These are phyloP conservation scores for Xylaria sp. DNA, from an alignment of 2,329 filamentous ascomycete genomes.

Conservation along the genomic window DNA sequence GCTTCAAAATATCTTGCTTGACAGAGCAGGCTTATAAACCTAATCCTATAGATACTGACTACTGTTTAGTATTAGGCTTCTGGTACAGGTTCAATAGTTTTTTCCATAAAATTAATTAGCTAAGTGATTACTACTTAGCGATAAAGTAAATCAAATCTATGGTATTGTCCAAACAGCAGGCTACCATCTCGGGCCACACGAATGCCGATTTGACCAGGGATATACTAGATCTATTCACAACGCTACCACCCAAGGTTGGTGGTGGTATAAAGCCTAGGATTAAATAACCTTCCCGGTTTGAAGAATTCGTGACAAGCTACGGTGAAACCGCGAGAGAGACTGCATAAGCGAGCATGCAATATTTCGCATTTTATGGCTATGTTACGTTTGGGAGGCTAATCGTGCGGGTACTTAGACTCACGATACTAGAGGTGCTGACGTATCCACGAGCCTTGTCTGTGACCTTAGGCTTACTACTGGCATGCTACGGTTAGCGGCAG, in stretches of 20 bases:
- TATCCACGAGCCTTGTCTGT: neutral
- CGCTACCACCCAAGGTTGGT: no score
- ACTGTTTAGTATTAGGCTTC: no score
- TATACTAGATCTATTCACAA: neutral
- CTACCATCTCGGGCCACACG: neutral
- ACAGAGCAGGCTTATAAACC: neutral
- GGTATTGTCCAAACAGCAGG: neutral
- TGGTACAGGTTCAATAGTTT: neutral
- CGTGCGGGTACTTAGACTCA: no score
- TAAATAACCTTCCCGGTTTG: no score
- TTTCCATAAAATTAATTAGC: no score
- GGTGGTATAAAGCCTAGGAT: neutral
- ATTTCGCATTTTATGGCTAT: neutral
- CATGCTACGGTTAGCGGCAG: neutral
- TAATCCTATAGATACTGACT: neutral
- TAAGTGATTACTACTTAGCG: neutral
- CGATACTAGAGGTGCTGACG: neutral
- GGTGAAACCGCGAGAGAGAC: neutral
- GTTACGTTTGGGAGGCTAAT: neutral
- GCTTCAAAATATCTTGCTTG: neutral
- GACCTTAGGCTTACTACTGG: neutral
- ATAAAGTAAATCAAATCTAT: neutral
- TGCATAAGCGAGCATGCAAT: neutral
- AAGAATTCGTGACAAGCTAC: neutral
- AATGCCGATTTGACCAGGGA: neutral